Evolutionary conservation across 805 yeast species (phyloP).

Genomic region (Naumovozyma dairenensis): DNA sequence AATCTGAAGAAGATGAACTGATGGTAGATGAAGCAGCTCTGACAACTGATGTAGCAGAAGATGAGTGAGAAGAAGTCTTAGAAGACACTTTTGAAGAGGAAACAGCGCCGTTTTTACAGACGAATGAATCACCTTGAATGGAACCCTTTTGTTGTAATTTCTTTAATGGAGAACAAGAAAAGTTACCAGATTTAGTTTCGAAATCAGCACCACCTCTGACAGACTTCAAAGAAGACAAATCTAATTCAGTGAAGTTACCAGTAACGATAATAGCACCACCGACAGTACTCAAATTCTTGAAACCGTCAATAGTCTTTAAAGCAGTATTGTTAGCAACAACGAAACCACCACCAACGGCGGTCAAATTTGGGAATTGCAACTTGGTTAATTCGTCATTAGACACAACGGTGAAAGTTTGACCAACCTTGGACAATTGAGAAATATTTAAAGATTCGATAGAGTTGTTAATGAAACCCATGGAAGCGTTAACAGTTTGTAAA

Average conservation of each 20-base stretch:
- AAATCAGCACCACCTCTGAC: constrained; percentile 90
- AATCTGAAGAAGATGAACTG: constrained; percentile 28
- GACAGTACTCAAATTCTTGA: constrained; percentile 61
- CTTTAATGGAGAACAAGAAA: constrained; percentile 74
- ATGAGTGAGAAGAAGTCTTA: constrained; percentile 21
- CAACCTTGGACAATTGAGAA: constrained; percentile 49
- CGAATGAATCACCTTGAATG: constrained; percentile 83
- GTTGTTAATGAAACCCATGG: constrained; percentile 71
- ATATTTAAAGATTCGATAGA: constrained; percentile 46
- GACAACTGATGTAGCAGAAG: constrained; percentile 22
- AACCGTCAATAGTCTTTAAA: constrained; percentile 56
- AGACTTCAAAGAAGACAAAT: constrained; percentile 60
- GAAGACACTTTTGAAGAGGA: constrained; percentile 36
- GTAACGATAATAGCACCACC: constrained; percentile 78
- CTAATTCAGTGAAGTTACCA: constrained; percentile 76
- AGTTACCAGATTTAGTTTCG: constrained; percentile 57
- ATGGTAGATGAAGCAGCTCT: constrained; percentile 34
- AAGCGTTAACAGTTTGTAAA: constrained; percentile 65
- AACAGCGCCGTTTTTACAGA: constrained; percentile 55
- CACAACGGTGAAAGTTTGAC: constrained; percentile 69
- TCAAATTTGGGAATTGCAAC: constrained; percentile 59
- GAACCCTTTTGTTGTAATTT: constrained; percentile 63
- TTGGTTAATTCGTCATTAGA: constrained; percentile 63
- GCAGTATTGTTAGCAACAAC: constrained; percentile 75
- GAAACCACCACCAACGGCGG: constrained; percentile 84